phyloP scores from a whole-genome alignment of 441 rosid species.

The Rhodomyrtus psidioides region DNA sequence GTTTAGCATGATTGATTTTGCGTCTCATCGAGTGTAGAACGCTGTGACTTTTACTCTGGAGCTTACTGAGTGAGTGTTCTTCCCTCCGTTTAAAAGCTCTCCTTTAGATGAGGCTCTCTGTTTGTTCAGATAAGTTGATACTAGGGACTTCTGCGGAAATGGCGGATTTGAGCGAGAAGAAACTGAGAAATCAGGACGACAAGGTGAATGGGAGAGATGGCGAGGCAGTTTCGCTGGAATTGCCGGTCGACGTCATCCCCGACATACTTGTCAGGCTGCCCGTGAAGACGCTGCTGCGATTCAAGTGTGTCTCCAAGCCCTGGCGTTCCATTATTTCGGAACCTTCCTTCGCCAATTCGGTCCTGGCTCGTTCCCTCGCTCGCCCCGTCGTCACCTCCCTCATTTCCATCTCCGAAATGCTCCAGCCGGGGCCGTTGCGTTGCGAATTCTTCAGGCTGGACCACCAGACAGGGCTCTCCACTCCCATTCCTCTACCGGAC shows the following conservation, averaged over 20 bases:
- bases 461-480: neutral
- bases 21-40: too few relatives aligned
- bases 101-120: neutral
- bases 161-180: neutral
- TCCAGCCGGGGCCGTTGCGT: neutral
- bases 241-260: neutral
- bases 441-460: neutral
- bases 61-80: too few relatives aligned
- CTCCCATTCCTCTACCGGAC: neutral
- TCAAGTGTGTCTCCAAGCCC: neutral
- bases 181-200: neutral
- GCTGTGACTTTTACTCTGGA: too few relatives aligned
- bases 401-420: neutral
- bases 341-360: neutral
- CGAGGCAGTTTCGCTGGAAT: neutral
- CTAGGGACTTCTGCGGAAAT: neutral
- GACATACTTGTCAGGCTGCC: neutral
- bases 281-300: neutral
- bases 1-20: too few relatives aligned
- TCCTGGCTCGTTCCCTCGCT: neutral
- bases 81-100: neutral
- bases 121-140: too few relatives aligned
- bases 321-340: neutral
- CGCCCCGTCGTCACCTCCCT: neutral
- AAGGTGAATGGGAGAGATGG: neutral